Evolutionary conservation across 2,329 filamentous ascomycete genomes (phyloP), one percentile per base, ranked within the genome.

Genomic region (Neonectria coccinea): DNA sequence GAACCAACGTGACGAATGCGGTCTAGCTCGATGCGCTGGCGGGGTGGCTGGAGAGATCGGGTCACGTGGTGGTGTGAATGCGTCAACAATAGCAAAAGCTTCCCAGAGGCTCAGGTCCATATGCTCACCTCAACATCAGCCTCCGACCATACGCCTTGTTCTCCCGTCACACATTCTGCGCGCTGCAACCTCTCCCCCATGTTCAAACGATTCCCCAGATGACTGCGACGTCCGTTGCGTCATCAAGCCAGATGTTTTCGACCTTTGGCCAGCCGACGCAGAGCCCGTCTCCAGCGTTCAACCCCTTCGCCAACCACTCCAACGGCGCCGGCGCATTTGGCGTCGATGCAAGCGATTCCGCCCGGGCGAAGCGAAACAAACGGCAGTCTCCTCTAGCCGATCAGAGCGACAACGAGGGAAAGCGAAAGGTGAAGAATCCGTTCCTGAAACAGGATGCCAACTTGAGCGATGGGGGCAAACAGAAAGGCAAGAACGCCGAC

Each of bases 191-290:
- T 33, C 67, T 66, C 67, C 70, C 72, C 67, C 73, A 81, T 81
- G 79, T 72, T 68, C 72, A 73, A 74, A 73, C 73, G 66, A 73
- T 65, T 67, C 59, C 65, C 62, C 70, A 71, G 77, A 74, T 80
- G 78, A 76, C 73, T 77, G 79, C 78, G 77, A 80, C 78, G 70
- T 67, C 66, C 64, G 78, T 79, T 79, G 79, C 79, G 78, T 78
- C 78, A 76, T 79, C 78, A 71, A 75, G 68, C 72, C 73, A 76
- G 72, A 81, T 81, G 79, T 77, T 78, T 74, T 77, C 79, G 63
- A 68, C 76, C 59, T 75, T 79, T 64, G 73, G 75, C 68, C 76
- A 77, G 70, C 73, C 77, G 71, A 75, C 77, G 75, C 71, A 74
- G 68, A 74, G 72, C 69, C 71, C 75, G 68, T 74, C 78, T 73